Conservation (phyloP, 345 rosid genomes). For the Pistacia atlantica region DNA sequence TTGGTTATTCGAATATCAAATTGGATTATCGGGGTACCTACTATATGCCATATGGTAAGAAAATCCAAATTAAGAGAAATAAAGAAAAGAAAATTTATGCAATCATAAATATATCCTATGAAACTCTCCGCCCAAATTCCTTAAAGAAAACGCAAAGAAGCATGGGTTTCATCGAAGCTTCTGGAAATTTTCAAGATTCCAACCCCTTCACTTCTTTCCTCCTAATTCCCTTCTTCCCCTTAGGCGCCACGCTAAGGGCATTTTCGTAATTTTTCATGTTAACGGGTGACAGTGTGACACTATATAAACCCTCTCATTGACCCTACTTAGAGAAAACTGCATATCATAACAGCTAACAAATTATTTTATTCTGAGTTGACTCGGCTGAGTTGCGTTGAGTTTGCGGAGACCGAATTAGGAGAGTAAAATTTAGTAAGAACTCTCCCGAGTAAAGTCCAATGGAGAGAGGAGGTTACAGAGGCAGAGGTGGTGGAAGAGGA, state of each 20-base stretch:
- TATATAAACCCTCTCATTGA: not conserved
- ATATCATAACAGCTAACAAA: too few species aligned
- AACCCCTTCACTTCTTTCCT: not conserved
- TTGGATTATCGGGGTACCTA: too few species aligned
- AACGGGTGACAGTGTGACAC: not conserved
- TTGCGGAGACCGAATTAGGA: too few species aligned
- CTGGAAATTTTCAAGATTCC: not conserved
- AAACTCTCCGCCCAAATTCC: not conserved
- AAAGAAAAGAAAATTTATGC: too few species aligned
- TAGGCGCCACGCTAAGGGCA: too few species aligned
- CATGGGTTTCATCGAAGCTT: slow-evolving; percentile 5
- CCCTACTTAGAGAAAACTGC: too few species aligned
- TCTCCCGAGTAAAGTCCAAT: slow-evolving; percentile 38
- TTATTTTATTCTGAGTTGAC: not conserved
- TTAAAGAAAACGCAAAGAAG: too few species aligned
- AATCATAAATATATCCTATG: not conserved
- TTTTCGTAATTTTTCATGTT: not conserved
- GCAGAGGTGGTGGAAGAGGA: slow-evolving; percentile 26
- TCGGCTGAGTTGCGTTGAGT: too few species aligned
- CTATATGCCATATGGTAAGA: too few species aligned
- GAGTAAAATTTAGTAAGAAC: not conserved
- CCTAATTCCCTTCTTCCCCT: too few species aligned
- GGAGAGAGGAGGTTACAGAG: slow-evolving; percentile 49
- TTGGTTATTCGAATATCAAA: too few species aligned
- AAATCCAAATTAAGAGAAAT: too few species aligned